Percentiles rank a stretch among this genome's conserved stretches.
These are phyloP conservation scores for Colletotrichum spinosum DNA, from an alignment of 2,329 filamentous ascomycete genomes.

Conservation along the genomic window DNA sequence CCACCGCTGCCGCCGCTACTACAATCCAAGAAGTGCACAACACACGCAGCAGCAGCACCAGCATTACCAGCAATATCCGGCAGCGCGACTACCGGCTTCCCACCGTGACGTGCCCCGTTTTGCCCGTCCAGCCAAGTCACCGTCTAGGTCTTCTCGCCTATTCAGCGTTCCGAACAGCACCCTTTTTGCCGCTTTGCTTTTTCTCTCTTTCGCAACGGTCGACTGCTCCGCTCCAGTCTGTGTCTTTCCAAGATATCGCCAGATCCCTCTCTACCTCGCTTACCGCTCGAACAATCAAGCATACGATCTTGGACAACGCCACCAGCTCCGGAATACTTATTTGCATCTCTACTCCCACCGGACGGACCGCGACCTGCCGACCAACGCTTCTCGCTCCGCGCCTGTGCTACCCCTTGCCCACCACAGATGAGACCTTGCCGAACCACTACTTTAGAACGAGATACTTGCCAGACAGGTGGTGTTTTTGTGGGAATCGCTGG, in stretches of 20 bases:
- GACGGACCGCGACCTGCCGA: neutral
- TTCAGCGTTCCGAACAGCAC: constrained; percentile 28
- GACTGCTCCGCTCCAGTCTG: constrained; percentile 28
- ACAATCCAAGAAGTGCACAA: constrained; percentile 16
- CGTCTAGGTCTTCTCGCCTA: constrained; percentile 23
- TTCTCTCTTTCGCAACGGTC: constrained; percentile 29
- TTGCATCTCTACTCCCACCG: constrained; percentile 19
- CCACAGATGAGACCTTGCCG: constrained; percentile 35
- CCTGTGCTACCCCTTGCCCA: constrained; percentile 28
- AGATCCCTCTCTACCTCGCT: constrained; percentile 11
- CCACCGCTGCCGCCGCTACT: constrained; percentile 8
- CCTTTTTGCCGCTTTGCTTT: constrained; percentile 26
- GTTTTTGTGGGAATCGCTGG: constrained; percentile 44
- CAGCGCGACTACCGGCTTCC: constrained; percentile 12
- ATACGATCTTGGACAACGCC: constrained; percentile 26
- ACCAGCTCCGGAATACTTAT: constrained; percentile 26
- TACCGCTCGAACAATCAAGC: constrained; percentile 27
- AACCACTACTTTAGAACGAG: constrained; percentile 32
- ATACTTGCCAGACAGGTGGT: constrained; percentile 32
- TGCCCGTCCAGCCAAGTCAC: neutral
- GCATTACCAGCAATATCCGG: too few species aligned
- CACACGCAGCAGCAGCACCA: constrained; percentile 14
- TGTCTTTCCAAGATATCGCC: constrained; percentile 16
- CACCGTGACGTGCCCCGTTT: constrained; percentile 30
- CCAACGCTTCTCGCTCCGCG: constrained; percentile 17